Percentiles rank a stretch among this genome's conserved stretches.
phyloP scores from a whole-genome alignment of 164 flowering plant species.

The Taxillus chinensis region DNA sequence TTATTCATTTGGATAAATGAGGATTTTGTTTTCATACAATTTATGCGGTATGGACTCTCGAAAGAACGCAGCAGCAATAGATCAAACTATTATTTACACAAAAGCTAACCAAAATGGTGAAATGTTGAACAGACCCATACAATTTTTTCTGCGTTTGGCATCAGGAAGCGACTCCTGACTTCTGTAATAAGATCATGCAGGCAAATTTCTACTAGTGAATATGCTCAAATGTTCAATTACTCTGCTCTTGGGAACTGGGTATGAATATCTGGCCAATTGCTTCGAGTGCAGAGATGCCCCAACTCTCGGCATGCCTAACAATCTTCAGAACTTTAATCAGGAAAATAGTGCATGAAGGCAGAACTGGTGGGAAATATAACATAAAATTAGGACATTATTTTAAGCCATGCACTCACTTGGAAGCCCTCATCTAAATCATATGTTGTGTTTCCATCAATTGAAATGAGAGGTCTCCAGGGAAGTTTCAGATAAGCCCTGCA shows the following conservation, averaged over 20 bases:
- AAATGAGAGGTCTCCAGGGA: slow-evolving; percentile 88
- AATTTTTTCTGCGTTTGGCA: too few relatives aligned
- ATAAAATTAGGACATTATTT: neutral
- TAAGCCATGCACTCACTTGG: slow-evolving; percentile 28
- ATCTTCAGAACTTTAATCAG: slow-evolving; percentile 31
- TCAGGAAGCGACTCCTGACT: too few relatives aligned
- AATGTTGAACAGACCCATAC: too few relatives aligned
- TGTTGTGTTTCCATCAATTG: slow-evolving; percentile 66
- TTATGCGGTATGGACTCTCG: too few relatives aligned
- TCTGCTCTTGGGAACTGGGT: slow-evolving; percentile 18
- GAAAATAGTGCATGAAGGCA: neutral
- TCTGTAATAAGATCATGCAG: too few relatives aligned
- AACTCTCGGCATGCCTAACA: slow-evolving; percentile 79
- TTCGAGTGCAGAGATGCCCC: slow-evolving; percentile 78
- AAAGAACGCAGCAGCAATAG: too few relatives aligned
- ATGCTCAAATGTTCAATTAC: neutral
- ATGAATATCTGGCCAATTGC: slow-evolving; percentile 85
- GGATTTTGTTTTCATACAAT: too few relatives aligned
- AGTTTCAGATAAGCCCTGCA: slow-evolving; percentile 81
- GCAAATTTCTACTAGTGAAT: too few relatives aligned
- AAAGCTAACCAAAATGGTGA: too few relatives aligned
- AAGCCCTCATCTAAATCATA: slow-evolving; percentile 57
- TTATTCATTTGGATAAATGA: too few relatives aligned
- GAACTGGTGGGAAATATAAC: neutral
- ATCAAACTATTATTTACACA: too few relatives aligned